phyloP scores from a whole-genome alignment of 2,329 filamentous ascomycete species.

The Colletotrichum sp. region DNA sequence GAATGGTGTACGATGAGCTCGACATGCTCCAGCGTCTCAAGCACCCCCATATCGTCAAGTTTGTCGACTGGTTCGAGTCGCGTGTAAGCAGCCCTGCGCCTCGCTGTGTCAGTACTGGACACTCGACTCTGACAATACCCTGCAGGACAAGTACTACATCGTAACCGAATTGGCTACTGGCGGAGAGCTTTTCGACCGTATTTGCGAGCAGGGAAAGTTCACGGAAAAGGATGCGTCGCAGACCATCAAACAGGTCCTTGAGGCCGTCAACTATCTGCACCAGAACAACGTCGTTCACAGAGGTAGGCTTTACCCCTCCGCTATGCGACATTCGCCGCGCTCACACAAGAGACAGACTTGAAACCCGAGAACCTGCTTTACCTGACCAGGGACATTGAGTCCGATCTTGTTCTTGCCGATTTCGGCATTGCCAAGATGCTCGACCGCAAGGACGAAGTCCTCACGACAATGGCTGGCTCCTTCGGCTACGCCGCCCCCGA shows the following conservation, averaged over 20 bases:
- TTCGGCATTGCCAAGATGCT: slow-evolving; percentile 99
- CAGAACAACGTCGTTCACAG: slow-evolving; percentile 94
- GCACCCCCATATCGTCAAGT: slow-evolving; percentile 95
- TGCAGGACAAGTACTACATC: slow-evolving; percentile 98
- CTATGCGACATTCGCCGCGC: neutral
- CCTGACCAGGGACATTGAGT: slow-evolving; percentile 76
- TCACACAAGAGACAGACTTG: slow-evolving; percentile 66
- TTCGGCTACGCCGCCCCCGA: slow-evolving; percentile 98
- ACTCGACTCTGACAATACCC: neutral
- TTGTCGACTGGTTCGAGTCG: slow-evolving; percentile 99
- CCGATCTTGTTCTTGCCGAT: slow-evolving; percentile 90
- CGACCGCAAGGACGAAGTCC: slow-evolving; percentile 85
- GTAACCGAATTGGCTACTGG: slow-evolving; percentile 95
- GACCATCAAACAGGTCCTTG: slow-evolving; percentile 92
- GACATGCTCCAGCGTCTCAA: slow-evolving; percentile 89
- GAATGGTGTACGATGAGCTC: slow-evolving; percentile 98
- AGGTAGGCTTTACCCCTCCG: slow-evolving; percentile 58
- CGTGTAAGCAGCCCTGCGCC: slow-evolving; percentile 64
- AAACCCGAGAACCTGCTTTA: slow-evolving; percentile 99
- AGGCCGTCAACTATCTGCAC: slow-evolving; percentile 93
- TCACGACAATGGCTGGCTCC: slow-evolving; percentile 98
- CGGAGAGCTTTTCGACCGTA: slow-evolving; percentile 96
- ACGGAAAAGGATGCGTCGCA: slow-evolving; percentile 97
- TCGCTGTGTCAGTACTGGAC: neutral
- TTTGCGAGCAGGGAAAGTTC: slow-evolving; percentile 97